Conservation (phyloP, 805 yeast genomes). For the Kregervanrija fluxuum region DNA sequence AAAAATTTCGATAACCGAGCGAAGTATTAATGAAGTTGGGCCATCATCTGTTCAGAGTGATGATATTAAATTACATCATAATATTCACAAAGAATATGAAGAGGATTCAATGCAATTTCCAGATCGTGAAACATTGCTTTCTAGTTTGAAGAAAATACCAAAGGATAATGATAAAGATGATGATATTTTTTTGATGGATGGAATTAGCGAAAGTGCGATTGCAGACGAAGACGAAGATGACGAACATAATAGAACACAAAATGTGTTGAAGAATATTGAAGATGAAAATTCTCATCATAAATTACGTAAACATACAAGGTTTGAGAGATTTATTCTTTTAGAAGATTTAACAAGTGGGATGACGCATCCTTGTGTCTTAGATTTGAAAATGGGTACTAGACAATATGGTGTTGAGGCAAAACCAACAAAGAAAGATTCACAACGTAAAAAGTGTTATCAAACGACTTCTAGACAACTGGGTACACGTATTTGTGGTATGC, state of each 20-base stretch:
- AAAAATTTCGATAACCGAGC: not conserved
- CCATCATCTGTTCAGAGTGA: slow-evolving; percentile 18
- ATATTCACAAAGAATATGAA: not conserved
- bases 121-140: slow-evolving; percentile 21
- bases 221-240: slow-evolving; percentile 11
- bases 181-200: slow-evolving; percentile 38
- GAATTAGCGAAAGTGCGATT: slow-evolving; percentile 9
- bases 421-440: slow-evolving; percentile 64
- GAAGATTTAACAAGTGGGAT: slow-evolving; percentile 88
- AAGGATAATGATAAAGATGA: slow-evolving; percentile 7
- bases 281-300: slow-evolving; percentile 1
- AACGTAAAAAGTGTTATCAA: slow-evolving; percentile 66
- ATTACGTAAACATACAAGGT: slow-evolving; percentile 36
- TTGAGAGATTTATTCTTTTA: slow-evolving; percentile 75
- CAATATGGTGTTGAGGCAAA: slow-evolving; percentile 96
- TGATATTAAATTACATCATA: slow-evolving; percentile 10
- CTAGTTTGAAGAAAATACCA: slow-evolving; percentile 11
- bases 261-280: slow-evolving; percentile 1
- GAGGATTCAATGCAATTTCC: slow-evolving; percentile 15
- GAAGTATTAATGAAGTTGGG: too few species aligned
- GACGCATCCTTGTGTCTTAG: slow-evolving; percentile 83
- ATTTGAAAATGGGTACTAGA: slow-evolving; percentile 96
- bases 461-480: slow-evolving; percentile 84
- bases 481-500: slow-evolving; percentile 92
- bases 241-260: not conserved